Percentiles rank a stretch among this genome's conserved stretches.
phyloP scores from a whole-genome alignment of 306 rosid species.

The Alnus glutinosa region DNA sequence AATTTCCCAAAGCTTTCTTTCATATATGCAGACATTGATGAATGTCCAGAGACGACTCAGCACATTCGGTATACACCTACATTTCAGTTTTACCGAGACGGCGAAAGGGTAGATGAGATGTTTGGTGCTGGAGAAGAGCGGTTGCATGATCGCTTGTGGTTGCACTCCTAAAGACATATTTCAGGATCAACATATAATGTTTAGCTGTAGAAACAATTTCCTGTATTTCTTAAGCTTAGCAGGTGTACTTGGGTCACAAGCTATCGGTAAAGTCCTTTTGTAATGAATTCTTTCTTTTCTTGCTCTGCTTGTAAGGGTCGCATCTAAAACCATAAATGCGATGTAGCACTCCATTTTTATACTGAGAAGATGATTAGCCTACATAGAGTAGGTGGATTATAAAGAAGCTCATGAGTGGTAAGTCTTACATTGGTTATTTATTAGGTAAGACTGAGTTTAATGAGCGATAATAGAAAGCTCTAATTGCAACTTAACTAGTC shows the following conservation, averaged over 20 bases:
- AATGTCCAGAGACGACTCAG: conserved; percentile 85
- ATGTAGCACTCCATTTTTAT: too few relatives aligned
- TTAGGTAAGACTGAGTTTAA: too few relatives aligned
- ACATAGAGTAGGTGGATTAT: too few relatives aligned
- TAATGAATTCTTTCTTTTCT: neutral
- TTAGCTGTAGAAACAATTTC: neutral
- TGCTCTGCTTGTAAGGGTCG: too few relatives aligned
- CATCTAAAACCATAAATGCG: too few relatives aligned
- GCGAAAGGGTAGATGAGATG: conserved; percentile 80
- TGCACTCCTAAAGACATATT: conserved; percentile 41
- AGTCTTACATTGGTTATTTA: too few relatives aligned
- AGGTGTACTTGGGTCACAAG: neutral
- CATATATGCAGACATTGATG: conserved; percentile 80
- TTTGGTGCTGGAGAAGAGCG: conserved; percentile 63
- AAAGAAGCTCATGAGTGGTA: too few relatives aligned
- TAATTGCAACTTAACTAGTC: too few relatives aligned
- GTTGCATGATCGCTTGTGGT: conserved; percentile 58
- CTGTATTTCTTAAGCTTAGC: neutral
- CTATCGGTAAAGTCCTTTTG: neutral
- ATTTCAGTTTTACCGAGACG: conserved; percentile 70
- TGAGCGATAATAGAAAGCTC: too few relatives aligned
- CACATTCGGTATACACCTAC: conserved; percentile 85
- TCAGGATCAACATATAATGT: conserved; percentile 1
- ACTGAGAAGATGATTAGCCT: too few relatives aligned
- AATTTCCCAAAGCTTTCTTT: conserved; percentile 69